Percentiles rank a stretch among this genome's conserved stretches.
phyloP scores from a whole-genome alignment of 2,329 filamentous ascomycete species.

The Monosporascus sp. region DNA sequence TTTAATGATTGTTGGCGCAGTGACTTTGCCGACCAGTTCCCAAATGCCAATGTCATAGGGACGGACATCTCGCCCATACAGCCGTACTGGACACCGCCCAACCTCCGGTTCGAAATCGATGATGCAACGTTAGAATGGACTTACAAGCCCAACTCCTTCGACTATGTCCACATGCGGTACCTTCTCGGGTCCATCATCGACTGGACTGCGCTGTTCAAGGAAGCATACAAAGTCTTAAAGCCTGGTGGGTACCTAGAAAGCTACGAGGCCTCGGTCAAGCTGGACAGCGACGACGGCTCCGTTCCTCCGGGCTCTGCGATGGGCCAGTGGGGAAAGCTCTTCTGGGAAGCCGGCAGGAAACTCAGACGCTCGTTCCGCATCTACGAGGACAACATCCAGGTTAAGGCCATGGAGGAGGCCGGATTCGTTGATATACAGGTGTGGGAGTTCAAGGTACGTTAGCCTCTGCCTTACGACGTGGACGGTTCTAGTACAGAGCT shows the following conservation, averaged over 20 bases:
- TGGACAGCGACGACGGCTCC: conserved; percentile 17
- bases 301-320: conserved; percentile 11
- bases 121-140: conserved; percentile 48
- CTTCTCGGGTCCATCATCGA: conserved; percentile 48
- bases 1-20: conserved; percentile 24
- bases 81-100: conserved; percentile 50
- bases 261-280: conserved; percentile 13
- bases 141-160: conserved; percentile 38
- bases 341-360: conserved; percentile 36
- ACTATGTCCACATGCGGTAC: conserved; percentile 52
- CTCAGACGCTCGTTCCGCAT: conserved; percentile 40
- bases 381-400: conserved; percentile 46
- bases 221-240: conserved; percentile 42
- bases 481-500: background rate
- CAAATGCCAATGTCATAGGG: conserved; percentile 41
- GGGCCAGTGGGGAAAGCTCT: conserved; percentile 21
- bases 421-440: conserved; percentile 54
- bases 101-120: conserved; percentile 59
- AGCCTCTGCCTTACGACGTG: too few species aligned
- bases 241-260: conserved; percentile 38
- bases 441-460: conserved; percentile 41
- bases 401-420: conserved; percentile 44
- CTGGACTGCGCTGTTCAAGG: conserved; percentile 44
- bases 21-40: conserved; percentile 39
- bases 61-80: conserved; percentile 56